These are phyloP conservation scores for Axilococcus clingmanii DNA, from an alignment of 139 green algal genomes.

Conservation along the genomic window DNA sequence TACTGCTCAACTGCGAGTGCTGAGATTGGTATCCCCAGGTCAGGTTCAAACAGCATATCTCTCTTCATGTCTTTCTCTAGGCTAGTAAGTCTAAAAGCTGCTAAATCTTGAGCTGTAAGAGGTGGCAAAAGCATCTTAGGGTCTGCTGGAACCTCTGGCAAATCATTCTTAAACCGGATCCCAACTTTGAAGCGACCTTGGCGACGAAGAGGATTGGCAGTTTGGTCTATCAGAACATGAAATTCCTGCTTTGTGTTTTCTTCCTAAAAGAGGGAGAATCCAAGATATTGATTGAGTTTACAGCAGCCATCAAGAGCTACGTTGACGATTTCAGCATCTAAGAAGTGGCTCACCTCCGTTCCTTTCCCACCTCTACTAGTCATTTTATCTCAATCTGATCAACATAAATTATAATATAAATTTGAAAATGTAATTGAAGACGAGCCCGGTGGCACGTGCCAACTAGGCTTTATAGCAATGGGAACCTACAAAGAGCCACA, in stretches of 20 bases:
- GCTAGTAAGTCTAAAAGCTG: constrained; percentile 43
- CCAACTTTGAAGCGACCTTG: constrained; percentile 56
- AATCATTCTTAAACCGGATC: constrained; percentile 52
- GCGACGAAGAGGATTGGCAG: constrained; percentile 22
- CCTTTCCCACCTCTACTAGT: no score
- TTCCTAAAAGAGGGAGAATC: no score
- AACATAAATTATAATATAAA: no score
- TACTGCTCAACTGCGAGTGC: constrained; percentile 54
- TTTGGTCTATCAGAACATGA: constrained; percentile 3
- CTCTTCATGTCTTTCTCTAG: constrained; percentile 42
- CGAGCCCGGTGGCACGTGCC: no score
- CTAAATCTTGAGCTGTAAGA: constrained; percentile 31
- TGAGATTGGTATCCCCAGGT: constrained; percentile 46
- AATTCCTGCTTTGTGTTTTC: constrained; percentile 21
- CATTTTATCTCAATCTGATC: no score
- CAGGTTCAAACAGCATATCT: constrained; percentile 42
- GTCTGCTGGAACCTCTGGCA: constrained; percentile 61
- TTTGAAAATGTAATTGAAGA: no score
- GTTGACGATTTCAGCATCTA: no score
- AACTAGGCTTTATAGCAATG: no score
- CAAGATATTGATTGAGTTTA: no score
- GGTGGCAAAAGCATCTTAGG: constrained; percentile 58
- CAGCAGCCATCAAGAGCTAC: no score
- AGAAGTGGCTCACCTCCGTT: no score
- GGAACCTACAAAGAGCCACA: no score